Evolutionary conservation across 331 rosid genomes (phyloP).

Genomic region (Prunus yedoensis): DNA sequence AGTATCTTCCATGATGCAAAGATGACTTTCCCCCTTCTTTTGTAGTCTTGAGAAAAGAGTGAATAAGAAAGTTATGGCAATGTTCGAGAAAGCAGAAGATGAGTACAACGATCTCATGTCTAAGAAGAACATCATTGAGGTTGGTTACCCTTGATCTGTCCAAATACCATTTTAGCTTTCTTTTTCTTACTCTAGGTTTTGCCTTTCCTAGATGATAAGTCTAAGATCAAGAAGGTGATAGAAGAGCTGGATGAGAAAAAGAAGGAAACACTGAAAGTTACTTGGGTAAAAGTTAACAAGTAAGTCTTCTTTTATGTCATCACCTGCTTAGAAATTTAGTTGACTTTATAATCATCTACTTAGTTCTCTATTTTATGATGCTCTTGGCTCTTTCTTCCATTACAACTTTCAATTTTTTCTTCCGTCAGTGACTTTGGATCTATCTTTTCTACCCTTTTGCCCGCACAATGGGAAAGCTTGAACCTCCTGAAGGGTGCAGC

Average conservation of each 20-base stretch:
- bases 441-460: constrained; percentile 87
- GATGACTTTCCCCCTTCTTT: constrained; percentile 9
- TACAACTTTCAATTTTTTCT: constrained; percentile 9
- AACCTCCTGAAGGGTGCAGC: constrained; percentile 93
- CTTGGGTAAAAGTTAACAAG: constrained; percentile 93
- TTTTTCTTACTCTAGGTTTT: constrained; percentile 31
- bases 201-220: constrained; percentile 72
- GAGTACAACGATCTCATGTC: constrained; percentile 92
- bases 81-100: constrained; percentile 99
- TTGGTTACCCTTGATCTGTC: constrained; percentile 29
- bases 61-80: constrained; percentile 98
- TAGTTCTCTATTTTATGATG: not conserved
- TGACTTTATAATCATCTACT: not conserved
- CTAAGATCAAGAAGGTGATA: constrained; percentile 93
- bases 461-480: constrained; percentile 94
- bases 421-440: constrained; percentile 86
- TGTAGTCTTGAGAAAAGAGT: constrained; percentile 98
- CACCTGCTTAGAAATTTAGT: constrained; percentile 8
- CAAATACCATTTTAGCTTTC: constrained; percentile 20
- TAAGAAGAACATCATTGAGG: constrained; percentile 97
- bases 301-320: constrained; percentile 29
- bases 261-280: constrained; percentile 91
- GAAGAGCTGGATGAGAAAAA: constrained; percentile 98
- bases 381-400: not conserved
- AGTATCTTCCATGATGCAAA: constrained; percentile 18